Base-by-base conservation (phyloP, 208 protist species). In the Trypanosoma rangeli region DNA sequence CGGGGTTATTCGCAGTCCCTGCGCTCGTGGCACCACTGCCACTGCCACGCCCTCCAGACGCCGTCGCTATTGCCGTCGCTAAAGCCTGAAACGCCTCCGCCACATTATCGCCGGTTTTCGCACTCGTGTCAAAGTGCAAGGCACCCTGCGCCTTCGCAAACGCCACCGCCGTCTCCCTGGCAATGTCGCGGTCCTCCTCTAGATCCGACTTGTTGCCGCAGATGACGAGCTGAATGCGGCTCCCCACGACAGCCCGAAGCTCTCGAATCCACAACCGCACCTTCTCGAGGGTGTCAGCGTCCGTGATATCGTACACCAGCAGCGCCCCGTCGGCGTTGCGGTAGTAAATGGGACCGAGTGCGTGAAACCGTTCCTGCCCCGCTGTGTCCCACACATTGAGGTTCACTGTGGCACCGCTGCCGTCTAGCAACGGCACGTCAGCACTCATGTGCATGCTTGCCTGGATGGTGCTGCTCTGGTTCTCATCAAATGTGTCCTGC, bases 201-300 rank as follows among this genome's bases (percentile, higher is more conserved):
- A 90, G 67, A 81, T 98, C 97, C 39, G 70, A 67, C 73, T 99
- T 99, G 84, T 99, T 99, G 46, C 96, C 97, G 48, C 88, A 92
- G 53, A 99, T 90, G 26, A 90, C 87, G 10, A 99, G 80, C 22
- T 77, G 67, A 49, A 98, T 97, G 46, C 89, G 84, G 54, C 91
- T 85, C 5, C 96, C 97, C 16, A 95, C 80, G 60, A 98, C 92
- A 4, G 84, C 88, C 39, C 89, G 85, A 33, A 99, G 84, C 79
- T 99, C 98, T 64, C 95, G 94, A 33, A 98, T 93, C 98, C 98
- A 99, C 46, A 83, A 93, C n/a, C 96, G 94, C 55, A 97, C 95
- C 71, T 89, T 94, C 7, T 84, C 76, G 55, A 98, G 96, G 10
- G 93, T 96, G 68, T 97, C 89, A 22, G 80, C 82, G 71, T 98